phyloP scores from a whole-genome alignment of 768 basidiomycete genomes.

The Leccinum subtestaceum region DNA sequence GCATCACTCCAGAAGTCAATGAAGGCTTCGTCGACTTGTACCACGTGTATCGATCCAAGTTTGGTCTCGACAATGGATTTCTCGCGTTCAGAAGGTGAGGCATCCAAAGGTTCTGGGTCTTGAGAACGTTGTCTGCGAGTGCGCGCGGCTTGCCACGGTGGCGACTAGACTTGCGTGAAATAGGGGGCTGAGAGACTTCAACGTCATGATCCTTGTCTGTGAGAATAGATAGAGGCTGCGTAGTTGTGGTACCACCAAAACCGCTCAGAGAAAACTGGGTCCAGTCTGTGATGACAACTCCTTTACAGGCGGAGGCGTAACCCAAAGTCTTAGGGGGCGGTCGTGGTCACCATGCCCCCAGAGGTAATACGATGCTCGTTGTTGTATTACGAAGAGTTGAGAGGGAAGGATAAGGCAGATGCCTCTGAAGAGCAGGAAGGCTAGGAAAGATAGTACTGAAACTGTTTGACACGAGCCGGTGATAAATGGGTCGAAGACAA shows the following conservation, averaged over 20 bases:
- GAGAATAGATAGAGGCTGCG: constrained; percentile 49
- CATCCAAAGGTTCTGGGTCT: constrained; percentile 14
- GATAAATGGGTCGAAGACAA: neutral
- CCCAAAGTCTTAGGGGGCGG: constrained; percentile 21
- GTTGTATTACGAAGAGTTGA: constrained; percentile 50
- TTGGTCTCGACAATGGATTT: constrained; percentile 33
- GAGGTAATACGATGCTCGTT: constrained; percentile 60
- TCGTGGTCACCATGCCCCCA: constrained; percentile 47
- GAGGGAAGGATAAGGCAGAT: constrained; percentile 56
- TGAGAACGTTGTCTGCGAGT: constrained; percentile 21
- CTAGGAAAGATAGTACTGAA: constrained; percentile 37
- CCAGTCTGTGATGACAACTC: constrained; percentile 51
- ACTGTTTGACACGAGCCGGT: constrained; percentile 28
- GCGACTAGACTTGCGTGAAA: constrained; percentile 36
- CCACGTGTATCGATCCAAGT: constrained; percentile 38
- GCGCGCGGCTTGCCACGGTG: constrained; percentile 30
- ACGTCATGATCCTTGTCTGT: constrained; percentile 64
- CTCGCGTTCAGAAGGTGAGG: constrained; percentile 13
- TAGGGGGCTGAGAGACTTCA: constrained; percentile 47
- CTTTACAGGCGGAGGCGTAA: constrained; percentile 25
- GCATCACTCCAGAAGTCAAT: constrained; percentile 82
- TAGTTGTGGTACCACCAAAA: constrained; percentile 43
- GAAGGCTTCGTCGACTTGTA: constrained; percentile 78
- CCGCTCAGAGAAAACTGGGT: constrained; percentile 64
- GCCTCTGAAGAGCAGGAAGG: constrained; percentile 48